These are phyloP conservation scores for Coix lacrymajobi DNA, from an alignment of 176 grass and related monocot species.

Conservation along the genomic window DNA sequence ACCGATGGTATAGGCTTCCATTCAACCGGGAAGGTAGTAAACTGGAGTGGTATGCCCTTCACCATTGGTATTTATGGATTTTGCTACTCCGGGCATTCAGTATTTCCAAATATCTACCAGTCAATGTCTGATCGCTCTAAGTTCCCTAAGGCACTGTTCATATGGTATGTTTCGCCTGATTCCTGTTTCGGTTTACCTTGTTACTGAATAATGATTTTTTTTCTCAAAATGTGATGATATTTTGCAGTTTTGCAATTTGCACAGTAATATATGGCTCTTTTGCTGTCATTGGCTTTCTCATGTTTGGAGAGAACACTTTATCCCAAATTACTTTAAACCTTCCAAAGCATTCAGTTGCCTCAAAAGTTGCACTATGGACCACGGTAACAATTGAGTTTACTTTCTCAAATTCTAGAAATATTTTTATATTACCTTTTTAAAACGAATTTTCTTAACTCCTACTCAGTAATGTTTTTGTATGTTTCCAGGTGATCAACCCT, in stretches of 20 bases:
- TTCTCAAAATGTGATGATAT: slow-evolving; percentile 27
- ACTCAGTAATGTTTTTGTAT: background rate
- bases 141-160: slow-evolving; percentile 75
- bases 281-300: slow-evolving; percentile 74
- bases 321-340: slow-evolving; percentile 97
- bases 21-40: slow-evolving; percentile 56
- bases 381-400: slow-evolving; percentile 51
- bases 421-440: background rate
- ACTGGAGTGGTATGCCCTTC: slow-evolving; percentile 76
- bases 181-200: background rate
- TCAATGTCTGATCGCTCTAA: slow-evolving; percentile 90
- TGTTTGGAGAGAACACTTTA: slow-evolving; percentile 86
- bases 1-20: slow-evolving; percentile 62
- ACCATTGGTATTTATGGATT: slow-evolving; percentile 91
- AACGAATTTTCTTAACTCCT: background rate
- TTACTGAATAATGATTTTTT: slow-evolving; percentile 1
- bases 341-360: slow-evolving; percentile 71
- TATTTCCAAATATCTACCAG: slow-evolving; percentile 97
- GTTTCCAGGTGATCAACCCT: slow-evolving; percentile 76
- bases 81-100: slow-evolving; percentile 80
- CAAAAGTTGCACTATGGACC: slow-evolving; percentile 86
- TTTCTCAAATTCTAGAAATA: background rate
- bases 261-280: slow-evolving; percentile 77
- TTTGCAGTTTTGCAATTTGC: slow-evolving; percentile 69
- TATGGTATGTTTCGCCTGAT: slow-evolving; percentile 50